phyloP scores from a whole-genome alignment of 257 asterid genomes.

The Solanum chiquidenum region DNA sequence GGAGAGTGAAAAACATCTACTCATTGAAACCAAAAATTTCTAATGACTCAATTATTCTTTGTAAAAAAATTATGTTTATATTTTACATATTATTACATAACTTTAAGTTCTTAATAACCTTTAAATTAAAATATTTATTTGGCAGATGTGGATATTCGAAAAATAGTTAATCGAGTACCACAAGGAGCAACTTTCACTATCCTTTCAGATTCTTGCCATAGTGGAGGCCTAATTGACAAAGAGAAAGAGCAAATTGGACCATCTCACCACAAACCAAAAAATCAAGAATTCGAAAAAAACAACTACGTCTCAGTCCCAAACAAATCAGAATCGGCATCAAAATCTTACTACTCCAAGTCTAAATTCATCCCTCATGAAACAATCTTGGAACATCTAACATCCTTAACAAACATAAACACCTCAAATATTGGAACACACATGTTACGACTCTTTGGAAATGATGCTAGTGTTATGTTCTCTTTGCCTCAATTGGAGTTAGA shows the following conservation, averaged over 20 bases:
- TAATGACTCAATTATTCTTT: neutral
- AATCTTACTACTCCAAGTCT: constrained; percentile 5
- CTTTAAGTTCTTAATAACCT: neutral
- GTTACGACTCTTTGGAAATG: constrained; percentile 48
- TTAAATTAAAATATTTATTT: neutral
- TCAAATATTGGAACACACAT: constrained; percentile 43
- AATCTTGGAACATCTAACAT: constrained; percentile 33
- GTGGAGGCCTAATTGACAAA: constrained; percentile 89
- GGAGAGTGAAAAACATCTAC: neutral
- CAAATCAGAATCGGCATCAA: neutral
- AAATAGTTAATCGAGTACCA: constrained; percentile 62
- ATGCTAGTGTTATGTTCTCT: constrained; percentile 52
- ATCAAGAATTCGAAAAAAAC: neutral
- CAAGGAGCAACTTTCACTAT: constrained; percentile 68
- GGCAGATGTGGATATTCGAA: constrained; percentile 62
- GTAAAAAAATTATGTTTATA: neutral
- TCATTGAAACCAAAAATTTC: neutral
- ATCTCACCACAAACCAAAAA: neutral
- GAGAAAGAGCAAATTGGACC: constrained; percentile 86
- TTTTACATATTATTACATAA: neutral
- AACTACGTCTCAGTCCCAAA: neutral
- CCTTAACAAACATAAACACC: constrained; percentile 44
- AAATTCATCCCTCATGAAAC: constrained; percentile 45
- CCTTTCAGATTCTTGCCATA: constrained; percentile 83
- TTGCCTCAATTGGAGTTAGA: constrained; percentile 15